These are phyloP conservation scores for Torulaspora pretoriensis DNA, from an alignment of 1,139 yeast genomes.

Conservation along the genomic window DNA sequence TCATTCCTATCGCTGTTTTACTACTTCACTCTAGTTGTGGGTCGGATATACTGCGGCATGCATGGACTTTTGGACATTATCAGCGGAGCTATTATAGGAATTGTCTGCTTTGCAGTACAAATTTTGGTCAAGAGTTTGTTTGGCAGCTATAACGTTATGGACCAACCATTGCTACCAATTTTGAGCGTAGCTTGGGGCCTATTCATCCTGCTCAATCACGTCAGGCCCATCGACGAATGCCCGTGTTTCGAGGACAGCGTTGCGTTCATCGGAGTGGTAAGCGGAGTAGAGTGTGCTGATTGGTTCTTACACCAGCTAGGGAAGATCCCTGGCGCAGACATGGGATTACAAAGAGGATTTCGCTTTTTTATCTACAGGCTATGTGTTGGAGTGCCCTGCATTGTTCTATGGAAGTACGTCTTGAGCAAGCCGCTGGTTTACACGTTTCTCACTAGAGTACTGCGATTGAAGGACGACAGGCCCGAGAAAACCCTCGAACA, in stretches of 20 bases:
- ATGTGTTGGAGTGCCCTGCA: slow-evolving; percentile 28
- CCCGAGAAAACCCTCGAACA: slow-evolving; percentile 12
- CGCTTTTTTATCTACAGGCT: slow-evolving; percentile 17
- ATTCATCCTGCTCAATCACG: slow-evolving; percentile 60
- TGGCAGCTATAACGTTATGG: slow-evolving; percentile 25
- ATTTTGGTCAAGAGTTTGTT: slow-evolving; percentile 19
- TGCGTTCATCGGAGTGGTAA: slow-evolving; percentile 84
- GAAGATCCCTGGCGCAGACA: slow-evolving; percentile 11
- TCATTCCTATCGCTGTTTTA: slow-evolving; percentile 41
- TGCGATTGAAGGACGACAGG: slow-evolving; percentile 28
- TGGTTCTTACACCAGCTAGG: slow-evolving; percentile 23
- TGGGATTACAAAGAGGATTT: slow-evolving; percentile 15
- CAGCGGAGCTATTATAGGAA: slow-evolving; percentile 65
- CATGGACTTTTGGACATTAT: slow-evolving; percentile 82
- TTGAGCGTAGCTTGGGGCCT: slow-evolving; percentile 43
- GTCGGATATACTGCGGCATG: slow-evolving; percentile 95
- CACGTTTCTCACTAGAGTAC: slow-evolving; percentile 15
- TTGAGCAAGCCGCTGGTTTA: slow-evolving; percentile 26
- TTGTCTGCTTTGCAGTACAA: slow-evolving; percentile 44
- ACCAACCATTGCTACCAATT: slow-evolving; percentile 39
- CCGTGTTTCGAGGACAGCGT: slow-evolving; percentile 97
- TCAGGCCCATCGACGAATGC: slow-evolving; percentile 87
- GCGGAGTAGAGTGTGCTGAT: slow-evolving; percentile 48
- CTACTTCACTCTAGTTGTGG: slow-evolving; percentile 64
- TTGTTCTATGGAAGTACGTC: slow-evolving; percentile 32